phyloP scores from a whole-genome alignment of 768 basidiomycete species.

The Mycena leptocephala region DNA sequence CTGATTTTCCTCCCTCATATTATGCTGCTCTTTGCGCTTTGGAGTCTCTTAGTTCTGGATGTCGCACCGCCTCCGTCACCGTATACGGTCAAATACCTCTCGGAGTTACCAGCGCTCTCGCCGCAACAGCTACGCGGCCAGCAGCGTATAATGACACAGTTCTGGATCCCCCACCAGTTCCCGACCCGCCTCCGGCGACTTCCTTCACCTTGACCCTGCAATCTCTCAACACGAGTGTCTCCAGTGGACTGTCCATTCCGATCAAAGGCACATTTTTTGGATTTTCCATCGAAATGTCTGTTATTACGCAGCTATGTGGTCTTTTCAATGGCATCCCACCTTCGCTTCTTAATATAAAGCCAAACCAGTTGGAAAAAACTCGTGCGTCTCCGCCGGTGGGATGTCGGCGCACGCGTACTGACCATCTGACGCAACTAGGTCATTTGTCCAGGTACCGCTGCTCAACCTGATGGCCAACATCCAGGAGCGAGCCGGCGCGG shows the following conservation, averaged over 20 bases:
- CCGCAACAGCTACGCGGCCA: conserved; percentile 43
- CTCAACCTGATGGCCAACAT: conserved; percentile 52
- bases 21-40: conserved; percentile 19
- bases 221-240: conserved; percentile 25
- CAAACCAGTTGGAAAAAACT: conserved; percentile 35
- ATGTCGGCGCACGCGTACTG: not conserved
- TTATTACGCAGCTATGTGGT: conserved; percentile 58
- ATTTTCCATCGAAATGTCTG: conserved; percentile 61
- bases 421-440: not conserved
- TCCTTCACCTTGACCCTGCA: conserved; percentile 43
- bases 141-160: conserved; percentile 49
- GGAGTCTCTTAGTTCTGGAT: conserved; percentile 16
- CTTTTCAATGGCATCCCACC: not conserved
- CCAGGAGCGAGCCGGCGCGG: conserved; percentile 64
- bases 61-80: conserved; percentile 42
- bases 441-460: conserved; percentile 33
- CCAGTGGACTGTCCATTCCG: conserved; percentile 45
- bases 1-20: not conserved
- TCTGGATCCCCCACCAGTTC: conserved; percentile 45
- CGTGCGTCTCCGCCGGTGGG: conserved; percentile 18
- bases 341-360: not conserved
- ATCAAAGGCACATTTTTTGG: conserved; percentile 60
- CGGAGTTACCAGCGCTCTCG: conserved; percentile 38
- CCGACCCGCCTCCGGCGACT: conserved; percentile 38
- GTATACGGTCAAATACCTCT: conserved; percentile 47